Percentiles rank a stretch among this genome's conserved stretches.
Conservation (phyloP, 2,329 filamentous ascomycete species). For the Capronia epimyces region DNA sequence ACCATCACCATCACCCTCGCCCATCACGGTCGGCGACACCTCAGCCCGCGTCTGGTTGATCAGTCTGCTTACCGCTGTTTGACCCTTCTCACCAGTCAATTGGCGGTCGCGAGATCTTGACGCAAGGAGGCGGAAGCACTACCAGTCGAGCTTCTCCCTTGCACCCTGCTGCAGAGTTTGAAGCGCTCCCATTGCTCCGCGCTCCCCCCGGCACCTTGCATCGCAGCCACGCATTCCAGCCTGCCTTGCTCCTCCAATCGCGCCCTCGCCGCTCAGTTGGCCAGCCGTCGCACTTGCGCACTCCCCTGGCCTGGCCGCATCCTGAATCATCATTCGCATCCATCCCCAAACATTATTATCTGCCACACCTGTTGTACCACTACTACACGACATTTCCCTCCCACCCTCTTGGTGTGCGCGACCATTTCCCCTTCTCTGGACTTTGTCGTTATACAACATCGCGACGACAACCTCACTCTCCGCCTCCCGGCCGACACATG, state of each 20-base stretch:
- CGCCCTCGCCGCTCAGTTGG: constrained; percentile 5
- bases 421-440: constrained; percentile 5
- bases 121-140: constrained; percentile 24
- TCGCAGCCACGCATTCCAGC: constrained; percentile 27
- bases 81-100: constrained; percentile 17
- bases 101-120: constrained; percentile 20
- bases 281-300: constrained; percentile 11
- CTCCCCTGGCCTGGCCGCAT: constrained; percentile 19
- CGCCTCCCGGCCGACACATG: constrained; percentile 17
- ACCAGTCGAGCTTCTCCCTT: constrained; percentile 14
- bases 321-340: constrained; percentile 25
- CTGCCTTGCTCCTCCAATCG: constrained; percentile 20
- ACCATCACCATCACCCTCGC: constrained; percentile 16
- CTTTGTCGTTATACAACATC: constrained; percentile 24
- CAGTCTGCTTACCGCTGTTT: constrained; percentile 27
- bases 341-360: constrained; percentile 7
- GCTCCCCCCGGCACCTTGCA: constrained; percentile 27
- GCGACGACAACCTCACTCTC: constrained; percentile 15
- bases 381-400: constrained; percentile 19
- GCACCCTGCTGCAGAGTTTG: constrained; percentile 15
- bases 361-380: constrained; percentile 16
- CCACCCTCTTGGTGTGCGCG: neutral
- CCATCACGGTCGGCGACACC: neutral
- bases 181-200: constrained; percentile 22
- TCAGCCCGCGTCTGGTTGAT: constrained; percentile 5